phyloP scores from a whole-genome alignment of 192 early-diverging fungal genomes.

The Thoreauomyces humboldtii region DNA sequence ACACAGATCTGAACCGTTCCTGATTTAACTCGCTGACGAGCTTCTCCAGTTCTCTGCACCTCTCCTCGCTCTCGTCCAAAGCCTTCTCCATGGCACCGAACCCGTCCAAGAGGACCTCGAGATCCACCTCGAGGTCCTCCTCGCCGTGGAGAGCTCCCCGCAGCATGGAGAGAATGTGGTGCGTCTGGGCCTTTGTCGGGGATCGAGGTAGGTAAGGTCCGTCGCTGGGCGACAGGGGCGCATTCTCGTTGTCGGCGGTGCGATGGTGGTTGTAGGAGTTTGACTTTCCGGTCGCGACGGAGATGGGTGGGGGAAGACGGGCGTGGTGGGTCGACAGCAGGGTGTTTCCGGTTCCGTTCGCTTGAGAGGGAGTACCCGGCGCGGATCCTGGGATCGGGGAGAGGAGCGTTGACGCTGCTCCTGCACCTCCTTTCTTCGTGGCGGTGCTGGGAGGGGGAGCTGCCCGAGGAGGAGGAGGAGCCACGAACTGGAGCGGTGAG shows the following conservation, averaged over 20 bases:
- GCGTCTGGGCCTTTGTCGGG: conserved; percentile 5
- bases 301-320: too few species aligned
- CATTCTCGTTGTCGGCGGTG: too few species aligned
- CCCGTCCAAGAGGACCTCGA: conserved; percentile 10
- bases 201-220: too few species aligned
- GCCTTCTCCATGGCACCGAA: conserved; percentile 8
- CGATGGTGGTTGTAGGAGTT: too few species aligned
- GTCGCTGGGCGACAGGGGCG: too few species aligned
- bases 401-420: background rate
- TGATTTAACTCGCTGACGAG: too few species aligned
- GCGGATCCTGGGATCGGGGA: background rate
- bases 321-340: too few species aligned
- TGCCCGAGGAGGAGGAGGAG: background rate
- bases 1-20: too few species aligned
- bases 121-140: conserved; percentile 13
- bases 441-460: background rate
- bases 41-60: background rate
- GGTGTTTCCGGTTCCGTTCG: too few species aligned
- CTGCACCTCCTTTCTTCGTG: too few species aligned
- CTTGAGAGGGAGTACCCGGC: background rate
- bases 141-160: conserved; percentile 3
- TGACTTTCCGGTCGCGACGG: too few species aligned
- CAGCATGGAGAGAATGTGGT: conserved; percentile 5
- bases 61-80: conserved; percentile 5
- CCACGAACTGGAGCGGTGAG: background rate